Evolutionary conservation across 441 rosid genomes (phyloP).

Genomic region (Syzygium malaccense): DNA sequence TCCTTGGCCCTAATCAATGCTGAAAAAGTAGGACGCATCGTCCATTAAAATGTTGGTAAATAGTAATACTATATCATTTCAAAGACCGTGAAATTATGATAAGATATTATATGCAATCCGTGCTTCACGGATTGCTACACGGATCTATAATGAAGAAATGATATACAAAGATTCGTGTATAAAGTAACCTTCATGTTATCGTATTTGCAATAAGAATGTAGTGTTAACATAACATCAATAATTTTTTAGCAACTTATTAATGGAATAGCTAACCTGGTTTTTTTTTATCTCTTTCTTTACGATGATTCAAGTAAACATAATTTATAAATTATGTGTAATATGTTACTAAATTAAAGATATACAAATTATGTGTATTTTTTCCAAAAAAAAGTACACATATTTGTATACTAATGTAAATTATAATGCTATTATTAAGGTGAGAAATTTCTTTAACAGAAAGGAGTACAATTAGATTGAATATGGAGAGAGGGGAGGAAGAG

Average conservation of each 20-base stretch:
- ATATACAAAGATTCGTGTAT: no score
- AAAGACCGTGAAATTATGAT: not conserved
- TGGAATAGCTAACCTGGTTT: not conserved
- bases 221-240: not conserved
- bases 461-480: not conserved
- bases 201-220: not conserved
- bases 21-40: not conserved
- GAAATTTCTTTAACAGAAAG: not conserved
- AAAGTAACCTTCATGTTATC: not conserved
- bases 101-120: rapidly evolving
- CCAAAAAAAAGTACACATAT: no score
- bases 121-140: rapidly evolving
- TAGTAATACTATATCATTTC: no score
- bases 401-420: not conserved
- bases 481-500: not conserved
- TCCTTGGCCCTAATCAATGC: not conserved
- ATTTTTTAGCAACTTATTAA: no score
- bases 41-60: not conserved
- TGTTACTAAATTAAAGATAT: no score
- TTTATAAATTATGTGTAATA: no score
- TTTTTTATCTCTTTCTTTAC: not conserved
- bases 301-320: not conserved
- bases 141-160: not conserved
- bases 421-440: not conserved
- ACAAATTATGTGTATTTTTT: no score